phyloP scores from a whole-genome alignment of 2,329 filamentous ascomycete species.

The Ascochyta pisi region DNA sequence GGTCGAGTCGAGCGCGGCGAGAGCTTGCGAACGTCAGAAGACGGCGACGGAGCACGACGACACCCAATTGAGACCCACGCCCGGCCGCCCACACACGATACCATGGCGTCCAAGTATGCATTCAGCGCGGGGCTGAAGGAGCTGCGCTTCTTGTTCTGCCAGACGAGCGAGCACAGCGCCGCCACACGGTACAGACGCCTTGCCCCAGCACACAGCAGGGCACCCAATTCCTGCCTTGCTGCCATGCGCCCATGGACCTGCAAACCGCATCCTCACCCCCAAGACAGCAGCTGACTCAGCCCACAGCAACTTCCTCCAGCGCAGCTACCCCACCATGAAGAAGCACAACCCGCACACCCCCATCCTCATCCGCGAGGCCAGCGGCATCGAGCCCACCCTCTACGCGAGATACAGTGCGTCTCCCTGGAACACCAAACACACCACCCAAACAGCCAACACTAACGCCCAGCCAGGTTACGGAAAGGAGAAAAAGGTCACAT shows the following conservation, averaged over 20 bases:
- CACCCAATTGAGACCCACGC: slow-evolving; percentile 22
- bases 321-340: slow-evolving; percentile 98
- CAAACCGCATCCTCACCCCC: neutral
- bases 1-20: slow-evolving; percentile 19
- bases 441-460: slow-evolving; percentile 8
- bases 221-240: slow-evolving; percentile 1
- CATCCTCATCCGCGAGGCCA: slow-evolving; percentile 92
- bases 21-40: slow-evolving; percentile 8
- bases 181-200: slow-evolving; percentile 72
- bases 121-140: slow-evolving; percentile 91
- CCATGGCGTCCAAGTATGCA: slow-evolving; percentile 91
- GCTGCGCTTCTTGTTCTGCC: slow-evolving; percentile 96
- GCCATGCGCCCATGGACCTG: slow-evolving; percentile 2
- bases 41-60: slow-evolving; percentile 12
- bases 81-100: slow-evolving; percentile 30
- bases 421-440: neutral
- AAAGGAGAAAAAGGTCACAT: slow-evolving; percentile 69
- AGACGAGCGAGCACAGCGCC: slow-evolving; percentile 89
- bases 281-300: slow-evolving; percentile 11
- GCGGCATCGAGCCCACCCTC: slow-evolving; percentile 81
- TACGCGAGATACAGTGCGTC: slow-evolving; percentile 88
- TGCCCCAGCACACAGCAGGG: no score
- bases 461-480: slow-evolving; percentile 62
- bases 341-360: slow-evolving; percentile 95
- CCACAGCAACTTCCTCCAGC: slow-evolving; percentile 83